Conservation (phyloP, 768 basidiomycete species). For the Lactarius vividus region DNA sequence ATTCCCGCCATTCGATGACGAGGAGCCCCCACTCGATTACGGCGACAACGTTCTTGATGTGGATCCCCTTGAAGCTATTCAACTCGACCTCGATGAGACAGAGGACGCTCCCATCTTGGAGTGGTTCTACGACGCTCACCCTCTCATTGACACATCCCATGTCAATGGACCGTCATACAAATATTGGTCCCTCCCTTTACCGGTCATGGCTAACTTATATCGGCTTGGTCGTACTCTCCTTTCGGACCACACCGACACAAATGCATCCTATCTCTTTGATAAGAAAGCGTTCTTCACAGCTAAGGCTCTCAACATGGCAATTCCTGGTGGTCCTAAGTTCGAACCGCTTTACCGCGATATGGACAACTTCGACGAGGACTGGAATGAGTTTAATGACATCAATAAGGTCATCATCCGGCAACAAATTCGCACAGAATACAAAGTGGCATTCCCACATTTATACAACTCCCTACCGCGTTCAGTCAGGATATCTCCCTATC, state of each 20-base stretch:
- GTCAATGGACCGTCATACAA: constrained; percentile 94
- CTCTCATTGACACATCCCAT: constrained; percentile 81
- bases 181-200: constrained; percentile 90
- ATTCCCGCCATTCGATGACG: constrained; percentile 98
- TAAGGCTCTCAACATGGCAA: constrained; percentile 95
- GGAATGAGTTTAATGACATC: constrained; percentile 99
- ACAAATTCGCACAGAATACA: constrained; percentile 98
- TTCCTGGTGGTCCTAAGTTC: constrained; percentile 97
- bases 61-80: constrained; percentile 96
- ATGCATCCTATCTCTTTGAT: constrained; percentile 93
- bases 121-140: constrained; percentile 99
- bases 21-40: constrained; percentile 98
- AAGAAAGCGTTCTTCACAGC: constrained; percentile 98
- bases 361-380: constrained; percentile 97
- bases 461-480: constrained; percentile 98
- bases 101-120: constrained; percentile 91
- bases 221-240: constrained; percentile 91
- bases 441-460: constrained; percentile 97
- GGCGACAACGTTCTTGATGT: constrained; percentile 99
- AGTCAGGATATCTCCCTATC: constrained; percentile 89
- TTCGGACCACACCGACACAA: constrained; percentile 88
- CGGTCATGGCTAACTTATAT: constrained; percentile 95
- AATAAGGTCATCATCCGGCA: constrained; percentile 99
- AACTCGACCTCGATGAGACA: constrained; percentile 88
- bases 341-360: constrained; percentile 97